A percentile compares a stretch with the other conserved stretches of the same genome.
Evolutionary conservation across 2,329 filamentous ascomycete genomes (phyloP).

Genomic region (Xylaria sp.): DNA sequence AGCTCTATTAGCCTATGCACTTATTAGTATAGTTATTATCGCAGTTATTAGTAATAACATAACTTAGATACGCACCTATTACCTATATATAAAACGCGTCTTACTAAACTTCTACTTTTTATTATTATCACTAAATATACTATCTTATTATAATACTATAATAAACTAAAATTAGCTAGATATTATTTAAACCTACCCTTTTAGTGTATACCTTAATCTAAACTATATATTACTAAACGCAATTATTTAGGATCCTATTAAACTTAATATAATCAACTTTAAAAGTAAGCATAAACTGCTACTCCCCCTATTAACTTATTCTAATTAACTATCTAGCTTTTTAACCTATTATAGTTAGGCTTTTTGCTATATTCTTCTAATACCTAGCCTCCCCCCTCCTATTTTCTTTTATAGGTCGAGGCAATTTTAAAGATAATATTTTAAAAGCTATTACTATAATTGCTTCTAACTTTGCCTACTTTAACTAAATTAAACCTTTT

Average conservation of each 20-base stretch:
- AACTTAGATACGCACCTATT: neutral
- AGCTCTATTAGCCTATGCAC: neutral
- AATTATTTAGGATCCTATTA: neutral
- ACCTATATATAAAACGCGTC: neutral
- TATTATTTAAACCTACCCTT: conserved; percentile 5
- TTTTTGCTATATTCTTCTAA: neutral
- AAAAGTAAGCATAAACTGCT: neutral
- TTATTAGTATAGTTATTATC: neutral
- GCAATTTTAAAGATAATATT: neutral
- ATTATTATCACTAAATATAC: neutral
- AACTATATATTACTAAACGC: neutral
- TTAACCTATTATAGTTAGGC: neutral
- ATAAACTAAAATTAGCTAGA: conserved; percentile 3
- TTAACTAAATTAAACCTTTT: neutral
- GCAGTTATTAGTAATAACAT: neutral
- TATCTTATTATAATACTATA: neutral
- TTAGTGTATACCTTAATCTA: neutral
- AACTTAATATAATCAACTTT: neutral
- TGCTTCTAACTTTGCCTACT: neutral
- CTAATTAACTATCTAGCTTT: neutral
- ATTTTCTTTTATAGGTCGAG: neutral
- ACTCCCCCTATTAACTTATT: conserved; percentile 12
- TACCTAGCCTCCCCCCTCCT: neutral
- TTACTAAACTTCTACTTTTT: neutral
- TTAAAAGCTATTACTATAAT: neutral